Base-by-base conservation (phyloP, 805 yeast species). In the Lipomyces mesembrius region DNA sequence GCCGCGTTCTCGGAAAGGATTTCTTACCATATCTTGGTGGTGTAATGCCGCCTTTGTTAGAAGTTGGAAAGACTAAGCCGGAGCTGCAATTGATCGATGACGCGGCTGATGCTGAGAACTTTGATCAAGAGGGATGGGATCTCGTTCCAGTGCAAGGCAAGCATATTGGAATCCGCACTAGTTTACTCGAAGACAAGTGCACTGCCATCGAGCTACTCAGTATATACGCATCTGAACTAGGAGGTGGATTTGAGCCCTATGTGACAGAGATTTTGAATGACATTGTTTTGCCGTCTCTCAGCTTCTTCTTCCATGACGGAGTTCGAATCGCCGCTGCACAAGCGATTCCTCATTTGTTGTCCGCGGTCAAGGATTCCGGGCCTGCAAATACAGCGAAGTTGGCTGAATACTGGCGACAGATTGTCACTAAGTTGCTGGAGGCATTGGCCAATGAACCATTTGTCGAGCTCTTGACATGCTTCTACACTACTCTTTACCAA, bases 151-250 rank as follows among this genome's bases (percentile, higher is more conserved):
- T 93, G 57, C 87, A 91, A 37, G 99, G 98, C 62, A 93, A 92
- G 77, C 93, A 91, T 75, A 87, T 95, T 74, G 98, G 98, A 27
- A 92, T 95, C 61, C 97, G 94, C 76, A 93, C 98, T 2, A 92
- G 97, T 12, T 82, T 91, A n/a, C 83, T 95, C 66, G 99, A 95
- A 75, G 98, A 94, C 70, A 95, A 95, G 79, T 93, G 91, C 2
- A 84, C 89, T 55, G 98, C 98, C 6, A 91, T 95, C 82, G 98
- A 94, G 75, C 81, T 94, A 61, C 81, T 95, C 62, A 86, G 91
- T 71, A 85, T 88, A 5, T 95, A 95, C 76, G 96, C 97, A 17
- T 87, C 89, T 59, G 90, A 90, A 68, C 83, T 95, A 70, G 91
- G 90, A 69, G 93, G 85, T 29, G 89, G 85, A 63, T 95, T 95